phyloP scores from a whole-genome alignment of 805 yeast species.

The Candida cerambycidarum region DNA sequence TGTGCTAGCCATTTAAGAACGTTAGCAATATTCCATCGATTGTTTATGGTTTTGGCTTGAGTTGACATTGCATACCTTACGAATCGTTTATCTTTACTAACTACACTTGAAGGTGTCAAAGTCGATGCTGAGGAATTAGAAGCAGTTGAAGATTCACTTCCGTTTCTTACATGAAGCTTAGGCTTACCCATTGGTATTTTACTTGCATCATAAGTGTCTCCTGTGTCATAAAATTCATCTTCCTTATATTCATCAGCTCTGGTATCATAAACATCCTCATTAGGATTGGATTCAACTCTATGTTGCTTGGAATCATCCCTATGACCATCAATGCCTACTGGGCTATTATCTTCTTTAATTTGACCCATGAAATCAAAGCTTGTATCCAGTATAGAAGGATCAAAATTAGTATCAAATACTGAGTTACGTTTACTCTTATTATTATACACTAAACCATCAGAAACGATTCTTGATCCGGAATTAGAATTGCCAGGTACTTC shows the following conservation, averaged over 20 bases:
- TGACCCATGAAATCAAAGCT: slow-evolving; percentile 8
- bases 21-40: slow-evolving; percentile 70
- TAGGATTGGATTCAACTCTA: neutral
- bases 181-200: neutral
- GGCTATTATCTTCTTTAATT: neutral
- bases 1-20: slow-evolving; percentile 66
- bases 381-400: slow-evolving; percentile 13
- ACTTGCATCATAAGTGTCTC: neutral
- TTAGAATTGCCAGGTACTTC: neutral
- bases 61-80: slow-evolving; percentile 44
- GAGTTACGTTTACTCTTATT: slow-evolving; percentile 11
- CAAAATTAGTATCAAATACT: slow-evolving; percentile 18
- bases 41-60: slow-evolving; percentile 24
- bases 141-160: slow-evolving; percentile 33
- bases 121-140: slow-evolving; percentile 35
- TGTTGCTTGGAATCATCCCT: too few species aligned
- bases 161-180: slow-evolving; percentile 23
- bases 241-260: neutral
- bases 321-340: too few species aligned
- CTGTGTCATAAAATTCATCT: neutral
- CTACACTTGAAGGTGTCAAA: slow-evolving; percentile 25
- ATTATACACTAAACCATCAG: slow-evolving; percentile 14
- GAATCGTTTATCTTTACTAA: slow-evolving; percentile 39
- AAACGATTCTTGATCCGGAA: slow-evolving; percentile 8
- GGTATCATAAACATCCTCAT: neutral